Evolutionary conservation across 495 filamentous ascomycete species (phyloP), one percentile per base, ranked within the genome.

Genomic region (Penicillium coffeae): DNA sequence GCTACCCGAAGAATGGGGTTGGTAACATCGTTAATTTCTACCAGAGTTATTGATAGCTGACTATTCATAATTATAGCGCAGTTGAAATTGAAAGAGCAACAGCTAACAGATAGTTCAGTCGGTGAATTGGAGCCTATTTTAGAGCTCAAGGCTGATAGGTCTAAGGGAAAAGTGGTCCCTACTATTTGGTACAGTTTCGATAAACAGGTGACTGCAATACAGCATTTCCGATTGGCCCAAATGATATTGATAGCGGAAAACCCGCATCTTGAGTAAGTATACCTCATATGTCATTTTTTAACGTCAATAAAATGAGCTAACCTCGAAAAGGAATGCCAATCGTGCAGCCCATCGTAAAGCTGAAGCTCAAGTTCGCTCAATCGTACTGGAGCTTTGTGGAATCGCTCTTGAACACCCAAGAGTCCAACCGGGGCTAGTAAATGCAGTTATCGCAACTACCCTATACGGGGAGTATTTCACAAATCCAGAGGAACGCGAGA

Each of bases 391-490:
- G 7, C 42, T 60, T 10, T 65, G 59, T 35, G 62, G 62, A 13
- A 63, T 65, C 14, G 56, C 51, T 0, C 9, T 63, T 9, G 25
- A 41, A 10, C 54, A 60, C 38, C 37, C 38, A 8, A 38, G 43
- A 19, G 42, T 49, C 13, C 52, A 54, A 19, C 59, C 62, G 36
- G 56, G 56, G 2, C 14, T 65, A 13, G 52, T 65, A 18, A 63
- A 63, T 53, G 62, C 59, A 1, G 56, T 65, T 0, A 59, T 65
- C 50, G 48, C 56, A 0, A 57, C 59, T 12, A 59, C 39, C 1
- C 32, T 63, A 0, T 65, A 60, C 21, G 62, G 62, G 0, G 58
- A 60, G n/a, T 65, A 64, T 16, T 65, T 65, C 21, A 62, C 58
- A 1, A 51, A 58, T 9, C 51, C 12, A 1, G 54, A 47, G 3